These are phyloP conservation scores for Ceratocystis smalleyi DNA, from an alignment of 2,329 filamentous ascomycete genomes.

Conservation along the genomic window DNA sequence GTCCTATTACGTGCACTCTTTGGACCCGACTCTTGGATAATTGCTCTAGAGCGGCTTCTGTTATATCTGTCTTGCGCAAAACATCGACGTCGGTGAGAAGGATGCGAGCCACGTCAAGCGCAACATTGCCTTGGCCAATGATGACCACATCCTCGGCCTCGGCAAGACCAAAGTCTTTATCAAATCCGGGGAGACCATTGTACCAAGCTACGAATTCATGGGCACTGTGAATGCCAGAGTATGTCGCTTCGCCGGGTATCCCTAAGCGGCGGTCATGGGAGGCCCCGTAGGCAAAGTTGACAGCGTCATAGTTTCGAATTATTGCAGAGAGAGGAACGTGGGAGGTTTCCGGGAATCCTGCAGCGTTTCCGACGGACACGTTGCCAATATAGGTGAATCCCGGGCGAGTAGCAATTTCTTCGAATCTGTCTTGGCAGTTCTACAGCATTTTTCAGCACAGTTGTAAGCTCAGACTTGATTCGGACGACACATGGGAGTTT, in stretches of 20 bases:
- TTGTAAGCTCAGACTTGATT: neutral
- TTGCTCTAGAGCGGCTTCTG: slow-evolving; percentile 62
- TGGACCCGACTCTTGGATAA: slow-evolving; percentile 59
- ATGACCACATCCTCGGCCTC: slow-evolving; percentile 65
- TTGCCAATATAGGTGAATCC: slow-evolving; percentile 89
- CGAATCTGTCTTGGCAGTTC: slow-evolving; percentile 93
- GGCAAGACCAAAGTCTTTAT: slow-evolving; percentile 53
- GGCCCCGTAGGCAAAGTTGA: slow-evolving; percentile 86
- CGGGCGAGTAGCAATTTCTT: slow-evolving; percentile 66
- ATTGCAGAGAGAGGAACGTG: slow-evolving; percentile 39
- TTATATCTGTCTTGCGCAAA: slow-evolving; percentile 73
- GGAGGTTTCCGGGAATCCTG: slow-evolving; percentile 22
- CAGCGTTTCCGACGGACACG: slow-evolving; percentile 52
- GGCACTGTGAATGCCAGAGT: slow-evolving; percentile 69
- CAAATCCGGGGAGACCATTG: slow-evolving; percentile 74
- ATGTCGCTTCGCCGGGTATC: slow-evolving; percentile 59
- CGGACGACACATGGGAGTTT: neutral
- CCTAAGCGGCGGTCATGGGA: slow-evolving; percentile 65
- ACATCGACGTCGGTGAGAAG: slow-evolving; percentile 60
- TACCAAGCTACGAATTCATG: slow-evolving; percentile 97
- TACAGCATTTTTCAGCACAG: slow-evolving; percentile 24
- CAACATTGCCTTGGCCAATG: slow-evolving; percentile 91
- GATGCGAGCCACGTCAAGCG: slow-evolving; percentile 81
- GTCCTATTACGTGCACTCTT: slow-evolving; percentile 72
- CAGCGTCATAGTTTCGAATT: slow-evolving; percentile 73